Conservation (phyloP, 139 green algal genomes). For the Haematococcus lacustris region DNA sequence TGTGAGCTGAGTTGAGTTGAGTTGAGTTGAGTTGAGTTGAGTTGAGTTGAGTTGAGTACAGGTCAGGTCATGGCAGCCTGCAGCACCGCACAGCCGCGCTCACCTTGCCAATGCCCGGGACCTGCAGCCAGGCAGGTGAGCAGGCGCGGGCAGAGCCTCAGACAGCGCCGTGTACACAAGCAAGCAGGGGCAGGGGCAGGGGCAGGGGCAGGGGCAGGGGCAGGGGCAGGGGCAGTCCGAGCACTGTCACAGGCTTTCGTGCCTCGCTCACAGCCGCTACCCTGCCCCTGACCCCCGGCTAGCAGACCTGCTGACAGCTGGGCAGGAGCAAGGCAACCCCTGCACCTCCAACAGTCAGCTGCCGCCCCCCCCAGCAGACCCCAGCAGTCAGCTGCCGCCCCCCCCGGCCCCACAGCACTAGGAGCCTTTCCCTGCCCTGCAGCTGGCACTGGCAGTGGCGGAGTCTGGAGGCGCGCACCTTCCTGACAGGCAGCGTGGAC, state of each 20-base stretch:
- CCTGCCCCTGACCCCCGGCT: background rate
- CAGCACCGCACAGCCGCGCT: background rate
- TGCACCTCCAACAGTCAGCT: too few species aligned
- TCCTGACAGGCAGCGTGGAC: conserved; percentile 57
- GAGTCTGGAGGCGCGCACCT: conserved; percentile 26
- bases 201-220: background rate
- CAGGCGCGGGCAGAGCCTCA: background rate
- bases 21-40: background rate
- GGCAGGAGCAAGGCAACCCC: too few species aligned
- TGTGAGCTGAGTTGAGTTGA: background rate
- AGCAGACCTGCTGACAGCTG: background rate
- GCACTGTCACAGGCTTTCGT: background rate
- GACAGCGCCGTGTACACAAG: background rate
- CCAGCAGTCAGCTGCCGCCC: background rate
- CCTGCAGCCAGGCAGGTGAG: background rate
- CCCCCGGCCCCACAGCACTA: background rate
- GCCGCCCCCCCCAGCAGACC: too few species aligned
- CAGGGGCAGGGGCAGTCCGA: too few species aligned
- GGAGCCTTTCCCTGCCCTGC: background rate
- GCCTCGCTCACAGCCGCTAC: background rate
- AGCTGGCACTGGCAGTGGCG: background rate
- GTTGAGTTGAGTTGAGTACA: background rate
- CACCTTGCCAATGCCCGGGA: conserved; percentile 1
- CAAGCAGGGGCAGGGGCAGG: background rate
- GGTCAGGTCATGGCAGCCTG: background rate